These are phyloP conservation scores for Trichoderma endophyticum DNA, from an alignment of 2,329 filamentous ascomycete genomes.

Conservation along the genomic window DNA sequence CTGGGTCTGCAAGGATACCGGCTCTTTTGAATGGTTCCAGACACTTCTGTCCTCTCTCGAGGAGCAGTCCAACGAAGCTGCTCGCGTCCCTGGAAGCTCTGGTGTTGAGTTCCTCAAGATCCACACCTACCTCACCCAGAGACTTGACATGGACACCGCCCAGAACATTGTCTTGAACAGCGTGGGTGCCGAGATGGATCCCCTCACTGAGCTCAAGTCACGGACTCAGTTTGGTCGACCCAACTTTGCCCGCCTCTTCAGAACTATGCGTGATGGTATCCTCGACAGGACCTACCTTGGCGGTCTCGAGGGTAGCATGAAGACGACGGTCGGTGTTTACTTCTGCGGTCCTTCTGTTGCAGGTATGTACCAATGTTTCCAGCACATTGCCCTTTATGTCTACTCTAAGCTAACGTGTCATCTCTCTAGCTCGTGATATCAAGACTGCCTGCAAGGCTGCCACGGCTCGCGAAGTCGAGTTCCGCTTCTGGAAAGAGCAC, in stretches of 20 bases:
- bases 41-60: slow-evolving; percentile 88
- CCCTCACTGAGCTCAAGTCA: slow-evolving; percentile 83
- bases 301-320: slow-evolving; percentile 71
- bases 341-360: slow-evolving; percentile 86
- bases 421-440: slow-evolving; percentile 69
- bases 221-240: slow-evolving; percentile 94
- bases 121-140: slow-evolving; percentile 95
- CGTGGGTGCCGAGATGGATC: slow-evolving; percentile 83
- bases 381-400: not conserved
- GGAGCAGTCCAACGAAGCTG: slow-evolving; percentile 71
- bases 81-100: slow-evolving; percentile 63
- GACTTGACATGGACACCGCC: slow-evolving; percentile 83
- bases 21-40: slow-evolving; percentile 98
- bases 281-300: slow-evolving; percentile 79
- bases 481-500: slow-evolving; percentile 99
- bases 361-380: slow-evolving; percentile 41
- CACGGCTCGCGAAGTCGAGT: slow-evolving; percentile 75
- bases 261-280: slow-evolving; percentile 84
- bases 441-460: slow-evolving; percentile 73
- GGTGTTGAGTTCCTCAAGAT: slow-evolving; percentile 89
- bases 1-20: slow-evolving; percentile 96
- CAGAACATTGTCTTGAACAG: slow-evolving; percentile 97
- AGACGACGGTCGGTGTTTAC: slow-evolving; percentile 91
- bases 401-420: slow-evolving; percentile 30
- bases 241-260: slow-evolving; percentile 78